A percentile compares a stretch with the other conserved stretches of the same genome.
phyloP scores from a whole-genome alignment of 352 stramenopile species.

The Globisporangium acanthophoron region DNA sequence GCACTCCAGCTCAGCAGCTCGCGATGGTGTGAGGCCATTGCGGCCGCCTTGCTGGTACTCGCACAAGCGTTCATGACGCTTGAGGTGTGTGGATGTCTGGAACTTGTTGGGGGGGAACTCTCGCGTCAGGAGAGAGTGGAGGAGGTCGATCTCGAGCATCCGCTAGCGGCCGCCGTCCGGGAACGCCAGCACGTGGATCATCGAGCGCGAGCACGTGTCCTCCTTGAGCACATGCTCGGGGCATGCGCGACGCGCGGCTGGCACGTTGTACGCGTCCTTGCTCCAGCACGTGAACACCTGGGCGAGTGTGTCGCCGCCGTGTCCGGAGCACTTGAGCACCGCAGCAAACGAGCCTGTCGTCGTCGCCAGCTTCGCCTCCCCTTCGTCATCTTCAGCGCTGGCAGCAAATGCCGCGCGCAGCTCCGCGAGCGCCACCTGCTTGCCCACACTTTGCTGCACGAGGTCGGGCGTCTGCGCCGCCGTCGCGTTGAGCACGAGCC shows the following conservation, averaged over 20 bases:
- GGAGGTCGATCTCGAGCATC: not conserved
- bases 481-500: slow-evolving; percentile 71
- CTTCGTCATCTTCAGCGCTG: not conserved
- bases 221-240: slow-evolving; percentile 58
- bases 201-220: slow-evolving; percentile 55
- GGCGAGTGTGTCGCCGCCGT: slow-evolving; percentile 40
- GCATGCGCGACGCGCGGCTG: slow-evolving; percentile 46
- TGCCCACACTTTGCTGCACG: slow-evolving; percentile 55
- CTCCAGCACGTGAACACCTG: slow-evolving; percentile 83
- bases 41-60: not conserved
- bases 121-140: not conserved
- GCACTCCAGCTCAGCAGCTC: not conserved
- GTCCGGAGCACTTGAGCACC: slow-evolving; percentile 24
- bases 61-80: too few relatives aligned
- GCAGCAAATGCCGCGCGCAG: slow-evolving; percentile 38
- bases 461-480: slow-evolving; percentile 50
- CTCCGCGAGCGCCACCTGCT: slow-evolving; percentile 33
- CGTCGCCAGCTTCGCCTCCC: not conserved
- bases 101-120: not conserved
- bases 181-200: slow-evolving; percentile 57
- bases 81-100: not conserved
- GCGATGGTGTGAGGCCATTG: not conserved
- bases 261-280: slow-evolving; percentile 51
- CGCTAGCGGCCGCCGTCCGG: slow-evolving; percentile 3
- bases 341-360: slow-evolving; percentile 1